Conservation (phyloP, 306 rosid species). For the Dryas drummondii region DNA sequence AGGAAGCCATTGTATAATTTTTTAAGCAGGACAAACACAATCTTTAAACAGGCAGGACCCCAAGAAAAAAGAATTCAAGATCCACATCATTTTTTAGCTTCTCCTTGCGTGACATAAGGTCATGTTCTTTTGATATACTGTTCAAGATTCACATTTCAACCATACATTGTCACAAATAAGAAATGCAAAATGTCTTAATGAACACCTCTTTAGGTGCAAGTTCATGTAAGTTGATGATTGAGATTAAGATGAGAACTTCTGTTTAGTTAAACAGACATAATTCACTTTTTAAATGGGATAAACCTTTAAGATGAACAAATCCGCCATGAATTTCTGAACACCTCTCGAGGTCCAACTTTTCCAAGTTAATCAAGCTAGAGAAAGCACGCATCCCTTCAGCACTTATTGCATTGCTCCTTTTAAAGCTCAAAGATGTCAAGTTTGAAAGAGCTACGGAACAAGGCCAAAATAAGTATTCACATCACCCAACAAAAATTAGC, state of each 20-base stretch:
- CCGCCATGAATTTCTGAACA: conserved; percentile 68
- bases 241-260: neutral
- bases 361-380: conserved; percentile 58
- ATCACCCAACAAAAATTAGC: conserved; percentile 13
- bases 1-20: too few species aligned
- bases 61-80: too few species aligned
- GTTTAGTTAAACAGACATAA: neutral
- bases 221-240: neutral
- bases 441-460: conserved; percentile 51
- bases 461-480: conserved; percentile 18
- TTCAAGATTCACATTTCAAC: too few species aligned
- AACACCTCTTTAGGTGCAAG: too few species aligned
- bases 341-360: conserved; percentile 73
- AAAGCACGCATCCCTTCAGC: conserved; percentile 65
- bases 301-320: conserved; percentile 73
- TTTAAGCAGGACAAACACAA: too few species aligned
- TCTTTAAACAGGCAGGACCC: too few species aligned
- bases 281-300: neutral
- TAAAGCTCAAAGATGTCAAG: conserved; percentile 63
- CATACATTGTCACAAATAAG: too few species aligned
- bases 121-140: too few species aligned
- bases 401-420: conserved; percentile 46
- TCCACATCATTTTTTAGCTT: too few species aligned
- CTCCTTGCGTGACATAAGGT: too few species aligned
- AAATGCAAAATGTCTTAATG: too few species aligned